Evolutionary conservation across 495 filamentous ascomycete species (phyloP), one percentile per base, ranked within the genome.

Genomic region (Entonaema liquescens): DNA sequence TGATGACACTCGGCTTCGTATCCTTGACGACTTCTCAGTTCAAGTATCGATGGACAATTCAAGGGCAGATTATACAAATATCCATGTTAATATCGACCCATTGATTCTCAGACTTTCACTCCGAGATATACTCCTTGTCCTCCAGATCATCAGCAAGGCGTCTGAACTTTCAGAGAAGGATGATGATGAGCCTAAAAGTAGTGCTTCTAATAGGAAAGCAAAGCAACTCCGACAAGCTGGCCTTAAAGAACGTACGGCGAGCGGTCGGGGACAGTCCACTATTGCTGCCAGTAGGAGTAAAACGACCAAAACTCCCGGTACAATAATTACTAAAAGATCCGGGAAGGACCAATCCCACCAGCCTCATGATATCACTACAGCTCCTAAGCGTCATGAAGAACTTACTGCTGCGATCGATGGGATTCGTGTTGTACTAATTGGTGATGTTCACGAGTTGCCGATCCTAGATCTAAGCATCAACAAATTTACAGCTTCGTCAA

Each of bases 401-500:
- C 82, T 98, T 74, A 92, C 89, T 12, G 89, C 94, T 35, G 87
- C 90, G 12, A 82, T 98, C 57, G 92, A 94, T 53, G 95, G 95
- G n/a, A 85, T 98, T 62, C 88, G 95, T 64, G 88, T 99, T 15
- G 93, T 99, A 44, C 85, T 99, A 5, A 98, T 99, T 70, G 95
- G 95, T 28, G 95, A 98, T 74, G 82, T 96, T 36, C 96, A 99
- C 74, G 95, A 99, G 80, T 83, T 99, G 50, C 95, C 95, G 23
- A 88, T 99, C 54, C 83, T 99, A 2, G 95, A 99, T 80, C 89
- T 96, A 83, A 97, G 93, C 74, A 89, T 99, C 65, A 97, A 96
- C 80, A 89, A 89, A 35, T 98, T 98, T 77, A 91, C 86, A 28
- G 87, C 93, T 11, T 88, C 90, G 61, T 90, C 95, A 13, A 87